Percentiles rank a stretch among this genome's conserved stretches.
phyloP scores from a whole-genome alignment of 495 filamentous ascomycete genomes.

The Xylaria palmicola region DNA sequence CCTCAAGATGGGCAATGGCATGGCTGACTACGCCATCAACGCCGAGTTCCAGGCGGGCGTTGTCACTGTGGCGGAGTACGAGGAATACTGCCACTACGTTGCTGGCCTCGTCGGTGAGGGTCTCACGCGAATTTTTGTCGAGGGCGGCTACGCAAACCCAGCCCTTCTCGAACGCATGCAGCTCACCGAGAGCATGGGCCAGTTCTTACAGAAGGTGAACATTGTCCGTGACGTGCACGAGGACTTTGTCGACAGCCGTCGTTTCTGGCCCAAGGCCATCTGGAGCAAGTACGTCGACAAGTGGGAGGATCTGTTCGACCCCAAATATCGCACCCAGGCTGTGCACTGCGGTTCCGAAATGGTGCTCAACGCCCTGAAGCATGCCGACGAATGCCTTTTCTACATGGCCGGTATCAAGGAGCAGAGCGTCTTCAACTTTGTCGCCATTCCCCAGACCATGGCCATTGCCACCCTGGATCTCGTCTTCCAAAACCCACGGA shows the following conservation, averaged over 20 bases:
- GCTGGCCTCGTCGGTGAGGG: slow-evolving; percentile 96
- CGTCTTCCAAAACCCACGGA: slow-evolving; percentile 86
- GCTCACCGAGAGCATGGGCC: slow-evolving; percentile 92
- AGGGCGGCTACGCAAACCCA: slow-evolving; percentile 82
- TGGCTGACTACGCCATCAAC: slow-evolving; percentile 91
- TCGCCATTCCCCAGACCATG: slow-evolving; percentile 97
- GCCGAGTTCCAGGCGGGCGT: slow-evolving; percentile 80
- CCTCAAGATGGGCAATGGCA: slow-evolving; percentile 93
- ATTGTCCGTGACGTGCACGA: slow-evolving; percentile 95
- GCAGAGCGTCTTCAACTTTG: slow-evolving; percentile 99
- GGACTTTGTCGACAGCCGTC: slow-evolving; percentile 79
- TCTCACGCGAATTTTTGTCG: slow-evolving; percentile 85
- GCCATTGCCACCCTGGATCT: slow-evolving; percentile 91
- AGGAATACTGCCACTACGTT: slow-evolving; percentile 95
- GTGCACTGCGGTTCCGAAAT: slow-evolving; percentile 91
- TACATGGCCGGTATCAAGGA: slow-evolving; percentile 96
- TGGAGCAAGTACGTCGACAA: slow-evolving; percentile 91
- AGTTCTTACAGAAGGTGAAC: slow-evolving; percentile 97
- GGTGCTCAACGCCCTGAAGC: slow-evolving; percentile 83
- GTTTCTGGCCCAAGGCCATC: slow-evolving; percentile 93
- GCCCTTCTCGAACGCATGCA: slow-evolving; percentile 73
- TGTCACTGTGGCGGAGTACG: slow-evolving; percentile 82
- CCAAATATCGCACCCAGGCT: slow-evolving; percentile 74
- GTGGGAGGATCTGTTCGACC: slow-evolving; percentile 87
- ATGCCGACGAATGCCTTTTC: slow-evolving; percentile 90